Conservation (phyloP, 257 asterid species). For the Anisodus acutangulus region DNA sequence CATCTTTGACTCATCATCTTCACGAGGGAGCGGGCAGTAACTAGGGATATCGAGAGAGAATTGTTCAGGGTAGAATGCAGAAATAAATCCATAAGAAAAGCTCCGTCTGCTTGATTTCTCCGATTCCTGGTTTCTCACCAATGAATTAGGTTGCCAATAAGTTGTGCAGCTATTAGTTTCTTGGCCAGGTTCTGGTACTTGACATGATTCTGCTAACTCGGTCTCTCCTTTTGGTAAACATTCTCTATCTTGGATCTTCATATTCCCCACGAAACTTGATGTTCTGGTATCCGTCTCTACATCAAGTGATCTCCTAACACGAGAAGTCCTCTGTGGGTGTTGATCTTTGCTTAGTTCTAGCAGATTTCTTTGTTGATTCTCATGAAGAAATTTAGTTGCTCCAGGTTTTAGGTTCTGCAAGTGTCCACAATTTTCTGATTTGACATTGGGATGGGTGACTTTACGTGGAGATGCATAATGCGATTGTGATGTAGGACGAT, state of each 20-base stretch:
- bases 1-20: conserved; percentile 28
- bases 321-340: conserved; percentile 15
- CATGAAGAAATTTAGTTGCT: conserved; percentile 33
- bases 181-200: conserved; percentile 35
- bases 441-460: conserved; percentile 29
- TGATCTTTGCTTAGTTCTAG: conserved; percentile 34
- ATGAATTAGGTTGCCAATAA: conserved; percentile 30
- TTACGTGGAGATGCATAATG: conserved; percentile 40
- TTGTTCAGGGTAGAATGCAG: conserved; percentile 24
- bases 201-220: background rate
- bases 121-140: conserved; percentile 19
- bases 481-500: conserved; percentile 34
- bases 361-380: conserved; percentile 32
- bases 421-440: background rate
- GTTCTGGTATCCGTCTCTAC: conserved; percentile 31
- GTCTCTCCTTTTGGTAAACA: conserved; percentile 30
- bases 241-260: conserved; percentile 34
- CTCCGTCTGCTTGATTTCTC: conserved; percentile 35
- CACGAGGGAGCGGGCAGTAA: conserved; percentile 34
- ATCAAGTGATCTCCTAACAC: conserved; percentile 27
- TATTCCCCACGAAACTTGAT: conserved; percentile 42
- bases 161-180: conserved; percentile 29
- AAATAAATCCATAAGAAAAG: conserved; percentile 37
- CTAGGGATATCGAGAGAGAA: conserved; percentile 32
- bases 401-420: too few species aligned